Base-by-base conservation (phyloP, 306 rosid species). In the Pterocarpus santalinus region DNA sequence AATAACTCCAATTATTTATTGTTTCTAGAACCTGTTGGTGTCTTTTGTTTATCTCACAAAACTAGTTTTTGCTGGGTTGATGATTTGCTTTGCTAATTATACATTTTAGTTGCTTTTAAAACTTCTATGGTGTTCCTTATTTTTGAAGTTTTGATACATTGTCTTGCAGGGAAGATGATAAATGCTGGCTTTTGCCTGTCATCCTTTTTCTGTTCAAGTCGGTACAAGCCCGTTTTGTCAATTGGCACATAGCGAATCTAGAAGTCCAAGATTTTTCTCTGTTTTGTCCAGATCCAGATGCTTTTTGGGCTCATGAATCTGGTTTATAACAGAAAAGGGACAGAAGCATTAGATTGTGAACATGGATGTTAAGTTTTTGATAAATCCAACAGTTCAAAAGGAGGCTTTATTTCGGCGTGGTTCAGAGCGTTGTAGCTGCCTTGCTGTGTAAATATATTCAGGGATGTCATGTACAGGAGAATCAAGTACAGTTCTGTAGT, bases 301-400 rank as follows among this genome's bases (percentile, higher is more conserved):
- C 94, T 51, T 95, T 93, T 85, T 95, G 99, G 99, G 99, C 99
- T 12, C 90, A 87, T 76, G 99, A 95, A 75, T 76, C 95, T 69
- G 94, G 87, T 73, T 81, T 84, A 1, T 88, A 79, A 90, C 30
- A 35, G 22, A 34, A 80, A 60, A 55, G 13, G 58, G 38, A 65
- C 9, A 28, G 55, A 73, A 74, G 61, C 51, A 28, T 75, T 80
- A 35, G 58, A 78, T 58, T 73, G 72, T 72, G 85, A 79, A 60
- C 32, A 56, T 56, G 75, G 78, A 69, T 49, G 66, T 34, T 67
- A 34, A 11, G 76, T 69, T 77, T 84, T 76, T 80, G 65, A 52
- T 43, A 22, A 49, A 44, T 30, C 76, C 72, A 58, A 28, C 49
- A 57, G 78, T 74, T 80, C 17, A 14, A 30, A 56, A 77, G 57